A percentile compares a stretch with the other conserved stretches of the same genome.
These are phyloP conservation scores for Zygoascus sp. DNA, from an alignment of 1,139 yeast genomes.

Conservation along the genomic window DNA sequence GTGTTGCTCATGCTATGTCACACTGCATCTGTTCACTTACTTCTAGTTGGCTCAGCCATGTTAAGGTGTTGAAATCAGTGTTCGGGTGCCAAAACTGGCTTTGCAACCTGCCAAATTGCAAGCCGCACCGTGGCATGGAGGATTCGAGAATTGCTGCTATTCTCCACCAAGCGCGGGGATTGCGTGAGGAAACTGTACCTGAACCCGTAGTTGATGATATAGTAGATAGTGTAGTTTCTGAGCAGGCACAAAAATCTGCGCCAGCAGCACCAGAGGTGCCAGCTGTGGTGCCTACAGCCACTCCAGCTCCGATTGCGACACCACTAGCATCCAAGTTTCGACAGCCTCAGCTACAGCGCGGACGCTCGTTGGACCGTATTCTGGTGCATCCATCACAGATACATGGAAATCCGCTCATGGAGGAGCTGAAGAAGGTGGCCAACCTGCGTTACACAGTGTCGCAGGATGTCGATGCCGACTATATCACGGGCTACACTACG, in stretches of 20 bases:
- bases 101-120: not conserved
- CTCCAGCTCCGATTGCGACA: not conserved
- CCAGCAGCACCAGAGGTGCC: no score
- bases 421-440: constrained; percentile 45
- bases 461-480: constrained; percentile 46
- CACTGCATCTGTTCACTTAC: no score
- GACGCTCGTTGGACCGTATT: constrained; percentile 29
- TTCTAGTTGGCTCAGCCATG: constrained; percentile 20
- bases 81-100: no score
- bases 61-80: not conserved
- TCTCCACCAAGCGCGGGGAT: constrained; percentile 7
- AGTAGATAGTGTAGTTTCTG: not conserved
- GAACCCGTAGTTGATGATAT: not conserved
- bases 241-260: no score
- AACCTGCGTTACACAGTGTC: constrained; percentile 37
- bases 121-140: constrained; percentile 4
- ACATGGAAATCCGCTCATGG: constrained; percentile 53
- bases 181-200: not conserved
- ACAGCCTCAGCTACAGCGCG: constrained; percentile 12
- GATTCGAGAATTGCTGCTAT: constrained; percentile 7
- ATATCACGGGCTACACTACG: constrained; percentile 63
- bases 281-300: not conserved
- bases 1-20: no score
- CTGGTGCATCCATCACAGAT: constrained; percentile 52
- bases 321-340: not conserved